These are phyloP conservation scores for Lentinula sp. DNA, from an alignment of 768 basidiomycete genomes.

Conservation along the genomic window DNA sequence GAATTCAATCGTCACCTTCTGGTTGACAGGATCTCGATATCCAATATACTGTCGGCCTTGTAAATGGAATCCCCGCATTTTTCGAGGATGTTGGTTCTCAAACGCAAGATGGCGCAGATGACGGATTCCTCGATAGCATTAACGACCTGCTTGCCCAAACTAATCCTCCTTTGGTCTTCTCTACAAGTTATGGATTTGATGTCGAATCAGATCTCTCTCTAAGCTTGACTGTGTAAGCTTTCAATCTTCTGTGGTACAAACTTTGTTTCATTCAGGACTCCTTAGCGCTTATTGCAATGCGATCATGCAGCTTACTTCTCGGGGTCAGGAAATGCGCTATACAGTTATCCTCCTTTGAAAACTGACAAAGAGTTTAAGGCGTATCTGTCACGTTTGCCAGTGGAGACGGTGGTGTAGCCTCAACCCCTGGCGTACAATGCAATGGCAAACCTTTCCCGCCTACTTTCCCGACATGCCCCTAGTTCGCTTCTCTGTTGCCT, in stretches of 20 bases:
- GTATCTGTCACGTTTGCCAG: conserved; percentile 27
- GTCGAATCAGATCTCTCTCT: not conserved
- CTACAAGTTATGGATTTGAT: conserved; percentile 6
- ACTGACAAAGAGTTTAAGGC: conserved; percentile 10
- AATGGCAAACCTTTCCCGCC: conserved; percentile 28
- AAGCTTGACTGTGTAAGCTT: conserved; percentile 1
- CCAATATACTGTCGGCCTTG: conserved; percentile 23
- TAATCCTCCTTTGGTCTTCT: conserved; percentile 20
- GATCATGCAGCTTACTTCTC: conserved; percentile 27
- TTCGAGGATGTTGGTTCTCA: conserved; percentile 26
- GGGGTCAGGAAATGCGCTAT: conserved; percentile 14
- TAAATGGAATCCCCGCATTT: conserved; percentile 22
- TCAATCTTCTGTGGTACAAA: conserved; percentile 9
- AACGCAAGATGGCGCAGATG: conserved; percentile 20
- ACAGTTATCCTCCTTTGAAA: not conserved
- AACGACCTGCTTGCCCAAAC: conserved; percentile 18
- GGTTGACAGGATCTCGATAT: conserved; percentile 19
- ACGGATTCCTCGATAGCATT: conserved; percentile 27
- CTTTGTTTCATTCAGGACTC: conserved; percentile 12
- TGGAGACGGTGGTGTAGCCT: conserved; percentile 28
- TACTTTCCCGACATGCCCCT: conserved; percentile 40
- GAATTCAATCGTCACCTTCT: not conserved
- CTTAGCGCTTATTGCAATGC: conserved; percentile 12
- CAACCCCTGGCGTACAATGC: conserved; percentile 39
- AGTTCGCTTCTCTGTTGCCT: conserved; percentile 13